A percentile compares a stretch with the other conserved stretches of the same genome.
These are phyloP conservation scores for Verticillium albo-atrum DNA, from an alignment of 2,329 filamentous ascomycete genomes.

Conservation along the genomic window DNA sequence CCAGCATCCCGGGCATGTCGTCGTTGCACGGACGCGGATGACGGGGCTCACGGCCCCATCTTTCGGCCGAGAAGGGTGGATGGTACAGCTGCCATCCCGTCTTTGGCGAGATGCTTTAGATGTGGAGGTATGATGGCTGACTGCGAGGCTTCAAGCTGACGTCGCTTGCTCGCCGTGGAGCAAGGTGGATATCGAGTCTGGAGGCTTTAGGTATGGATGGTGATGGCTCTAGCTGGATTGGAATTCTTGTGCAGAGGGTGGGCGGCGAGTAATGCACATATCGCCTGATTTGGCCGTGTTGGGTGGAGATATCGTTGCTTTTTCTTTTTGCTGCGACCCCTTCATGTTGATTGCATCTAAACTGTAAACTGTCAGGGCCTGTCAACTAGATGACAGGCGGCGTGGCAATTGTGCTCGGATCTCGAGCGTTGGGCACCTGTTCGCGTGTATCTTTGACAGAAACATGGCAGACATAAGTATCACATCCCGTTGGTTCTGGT, in stretches of 20 bases:
- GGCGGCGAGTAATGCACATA: no score
- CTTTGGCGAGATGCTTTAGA: background rate
- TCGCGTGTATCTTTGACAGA: background rate
- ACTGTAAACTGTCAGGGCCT: background rate
- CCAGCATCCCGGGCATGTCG: background rate
- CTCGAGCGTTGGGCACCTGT: background rate
- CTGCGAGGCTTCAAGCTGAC: no score
- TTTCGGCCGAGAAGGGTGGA: background rate
- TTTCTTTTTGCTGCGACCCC: background rate
- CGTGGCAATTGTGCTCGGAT: background rate
- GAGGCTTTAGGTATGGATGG: background rate
- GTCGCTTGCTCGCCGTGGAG: background rate
- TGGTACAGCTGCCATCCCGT: background rate
- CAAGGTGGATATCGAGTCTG: background rate
- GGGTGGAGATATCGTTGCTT: background rate
- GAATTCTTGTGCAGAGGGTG: background rate
- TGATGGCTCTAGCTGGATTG: background rate
- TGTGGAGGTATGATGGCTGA: background rate
- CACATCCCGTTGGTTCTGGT: background rate
- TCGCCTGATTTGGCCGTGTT: background rate
- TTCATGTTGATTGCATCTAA: background rate
- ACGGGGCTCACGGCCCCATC: background rate
- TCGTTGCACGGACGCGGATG: background rate
- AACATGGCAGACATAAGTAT: background rate
- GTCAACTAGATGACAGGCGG: background rate